These are phyloP conservation scores for Phytopythium aichiense DNA, from an alignment of 352 stramenopile species.

Conservation along the genomic window DNA sequence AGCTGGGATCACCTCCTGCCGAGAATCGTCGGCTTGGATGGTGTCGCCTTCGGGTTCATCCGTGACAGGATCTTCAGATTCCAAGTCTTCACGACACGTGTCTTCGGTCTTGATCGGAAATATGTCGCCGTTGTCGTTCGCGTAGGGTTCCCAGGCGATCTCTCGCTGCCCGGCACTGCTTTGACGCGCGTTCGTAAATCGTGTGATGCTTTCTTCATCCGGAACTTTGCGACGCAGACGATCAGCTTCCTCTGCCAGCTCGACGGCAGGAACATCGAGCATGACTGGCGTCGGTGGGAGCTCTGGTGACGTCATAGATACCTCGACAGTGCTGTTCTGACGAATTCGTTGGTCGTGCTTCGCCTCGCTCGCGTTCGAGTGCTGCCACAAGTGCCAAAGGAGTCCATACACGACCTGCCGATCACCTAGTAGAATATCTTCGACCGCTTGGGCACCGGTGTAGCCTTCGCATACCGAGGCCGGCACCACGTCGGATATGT, in stretches of 20 bases:
- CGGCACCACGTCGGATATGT: not conserved
- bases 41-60: not conserved
- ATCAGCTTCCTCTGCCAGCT: not conserved
- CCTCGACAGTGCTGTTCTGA: not conserved
- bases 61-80: not conserved
- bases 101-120: conserved; percentile 15
- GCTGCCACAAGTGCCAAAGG: conserved; percentile 53
- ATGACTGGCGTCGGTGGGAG: conserved; percentile 7
- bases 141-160: not conserved
- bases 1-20: not conserved
- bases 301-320: too few relatives aligned
- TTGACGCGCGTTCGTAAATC: too few relatives aligned
- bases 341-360: not conserved
- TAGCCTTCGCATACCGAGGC: not conserved
- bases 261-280: conserved; percentile 8
- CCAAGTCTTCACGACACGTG: not conserved
- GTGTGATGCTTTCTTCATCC: too few relatives aligned
- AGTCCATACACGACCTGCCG: conserved; percentile 39
- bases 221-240: not conserved
- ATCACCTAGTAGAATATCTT: conserved; percentile 42
- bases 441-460: conserved; percentile 19
- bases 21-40: not conserved
- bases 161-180: not conserved
- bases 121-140: conserved; percentile 14
- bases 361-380: not conserved